Conservation (phyloP, 2,329 filamentous ascomycete species). For the Stemphylium lycopersici region DNA sequence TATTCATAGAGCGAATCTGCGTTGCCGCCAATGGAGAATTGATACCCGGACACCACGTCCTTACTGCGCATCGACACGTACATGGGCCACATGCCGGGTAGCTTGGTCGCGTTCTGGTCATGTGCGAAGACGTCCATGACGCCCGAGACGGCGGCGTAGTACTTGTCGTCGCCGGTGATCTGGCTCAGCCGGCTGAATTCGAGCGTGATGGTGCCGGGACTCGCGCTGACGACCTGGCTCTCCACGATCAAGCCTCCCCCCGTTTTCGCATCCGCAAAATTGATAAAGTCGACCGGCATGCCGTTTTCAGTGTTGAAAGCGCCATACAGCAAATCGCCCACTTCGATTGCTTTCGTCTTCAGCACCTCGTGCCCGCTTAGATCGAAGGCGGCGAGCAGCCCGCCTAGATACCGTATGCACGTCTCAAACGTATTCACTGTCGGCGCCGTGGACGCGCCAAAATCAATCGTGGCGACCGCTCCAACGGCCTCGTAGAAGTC, state of each 20-base stretch:
- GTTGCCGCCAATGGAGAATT: constrained; percentile 47
- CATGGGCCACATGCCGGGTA: constrained; percentile 50
- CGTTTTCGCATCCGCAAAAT: constrained; percentile 46
- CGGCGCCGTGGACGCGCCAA: constrained; percentile 46
- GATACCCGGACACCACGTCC: constrained; percentile 37
- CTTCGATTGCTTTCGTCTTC: constrained; percentile 44
- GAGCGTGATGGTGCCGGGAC: constrained; percentile 53
- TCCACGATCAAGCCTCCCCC: constrained; percentile 44
- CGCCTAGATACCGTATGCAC: constrained; percentile 52
- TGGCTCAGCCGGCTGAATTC: constrained; percentile 49
- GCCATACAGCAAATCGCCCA: constrained; percentile 53
- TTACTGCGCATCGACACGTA: constrained; percentile 41
- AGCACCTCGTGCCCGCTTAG: constrained; percentile 43
- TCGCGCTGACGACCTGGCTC: constrained; percentile 52
- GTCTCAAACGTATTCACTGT: constrained; percentile 59
- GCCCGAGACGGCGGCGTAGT: constrained; percentile 45
- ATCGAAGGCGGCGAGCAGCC: constrained; percentile 47
- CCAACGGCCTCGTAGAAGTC: constrained; percentile 56
- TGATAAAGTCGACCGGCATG: constrained; percentile 54
- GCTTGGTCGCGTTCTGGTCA: constrained; percentile 39
- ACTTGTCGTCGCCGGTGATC: constrained; percentile 44
- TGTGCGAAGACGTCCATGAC: constrained; percentile 40
- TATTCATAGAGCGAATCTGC: constrained; percentile 49
- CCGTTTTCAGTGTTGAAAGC: constrained; percentile 55
- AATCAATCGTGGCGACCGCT: constrained; percentile 54